Conservation (phyloP, 1,284 basidiomycete species). For the Leccinum pseudoinsigne region DNA sequence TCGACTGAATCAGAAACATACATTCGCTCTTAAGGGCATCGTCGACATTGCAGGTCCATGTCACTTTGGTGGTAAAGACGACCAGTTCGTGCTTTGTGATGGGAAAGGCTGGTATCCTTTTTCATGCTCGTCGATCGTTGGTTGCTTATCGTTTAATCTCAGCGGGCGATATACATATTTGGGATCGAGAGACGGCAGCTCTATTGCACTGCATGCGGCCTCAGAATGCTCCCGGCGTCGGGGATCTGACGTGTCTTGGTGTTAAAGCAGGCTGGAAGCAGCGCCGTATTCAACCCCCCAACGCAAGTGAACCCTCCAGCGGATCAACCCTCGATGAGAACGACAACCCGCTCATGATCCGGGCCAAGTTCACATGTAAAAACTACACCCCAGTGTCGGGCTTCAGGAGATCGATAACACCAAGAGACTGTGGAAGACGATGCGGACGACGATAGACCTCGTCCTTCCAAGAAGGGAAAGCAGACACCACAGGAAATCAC, state of each 20-base stretch:
- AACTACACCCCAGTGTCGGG: too few relatives aligned
- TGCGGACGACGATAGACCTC: too few relatives aligned
- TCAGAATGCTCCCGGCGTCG: slow-evolving; percentile 42
- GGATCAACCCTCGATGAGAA: too few relatives aligned
- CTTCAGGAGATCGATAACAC: too few relatives aligned
- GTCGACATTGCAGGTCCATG: slow-evolving; percentile 77
- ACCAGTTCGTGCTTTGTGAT: slow-evolving; percentile 74
- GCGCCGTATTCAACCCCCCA: too few relatives aligned
- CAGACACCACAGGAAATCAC: too few relatives aligned
- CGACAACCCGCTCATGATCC: too few relatives aligned
- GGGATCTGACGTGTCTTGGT: slow-evolving; percentile 60
- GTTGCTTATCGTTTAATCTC: slow-evolving; percentile 11
- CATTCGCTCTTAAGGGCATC: slow-evolving; percentile 64
- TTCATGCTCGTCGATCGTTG: not conserved
- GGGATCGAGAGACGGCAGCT: slow-evolving; percentile 75
- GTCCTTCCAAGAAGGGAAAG: too few relatives aligned
- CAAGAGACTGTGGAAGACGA: too few relatives aligned
- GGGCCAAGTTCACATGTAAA: too few relatives aligned
- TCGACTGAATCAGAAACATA: slow-evolving; percentile 60
- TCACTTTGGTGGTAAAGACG: slow-evolving; percentile 76
- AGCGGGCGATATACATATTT: slow-evolving; percentile 81
- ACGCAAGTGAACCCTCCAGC: too few relatives aligned
- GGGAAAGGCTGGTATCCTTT: slow-evolving; percentile 56
- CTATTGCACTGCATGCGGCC: slow-evolving; percentile 65
- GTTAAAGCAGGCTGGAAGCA: too few relatives aligned